Evolutionary conservation across 2,329 filamentous ascomycete species (phyloP).

Genomic region (Teratosphaeriaceae sp.): DNA sequence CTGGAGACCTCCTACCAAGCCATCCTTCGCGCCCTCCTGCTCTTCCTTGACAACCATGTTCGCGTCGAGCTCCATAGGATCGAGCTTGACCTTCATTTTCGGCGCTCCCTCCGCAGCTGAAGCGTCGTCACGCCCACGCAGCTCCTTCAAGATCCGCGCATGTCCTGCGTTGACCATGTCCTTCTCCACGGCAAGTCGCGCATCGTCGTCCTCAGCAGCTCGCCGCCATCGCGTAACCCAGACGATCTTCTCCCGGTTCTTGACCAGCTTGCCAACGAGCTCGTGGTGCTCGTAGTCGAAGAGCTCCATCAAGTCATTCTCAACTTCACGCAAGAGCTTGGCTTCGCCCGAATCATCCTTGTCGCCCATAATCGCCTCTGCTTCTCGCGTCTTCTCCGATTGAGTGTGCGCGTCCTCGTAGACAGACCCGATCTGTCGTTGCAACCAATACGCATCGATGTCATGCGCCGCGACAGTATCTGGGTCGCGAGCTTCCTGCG

Average conservation of each 20-base stretch:
- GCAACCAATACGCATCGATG: constrained; percentile 96
- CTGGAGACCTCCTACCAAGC: constrained; percentile 73
- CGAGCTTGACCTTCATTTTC: constrained; percentile 71
- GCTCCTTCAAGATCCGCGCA: constrained; percentile 78
- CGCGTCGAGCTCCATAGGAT: constrained; percentile 70
- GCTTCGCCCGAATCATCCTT: constrained; percentile 67
- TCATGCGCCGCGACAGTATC: constrained; percentile 72
- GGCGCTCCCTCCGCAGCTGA: constrained; percentile 51
- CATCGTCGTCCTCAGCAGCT: constrained; percentile 68
- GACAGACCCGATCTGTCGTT: constrained; percentile 79
- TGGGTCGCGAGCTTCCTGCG: constrained; percentile 41
- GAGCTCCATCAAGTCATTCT: constrained; percentile 96
- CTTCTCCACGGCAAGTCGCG: constrained; percentile 70
- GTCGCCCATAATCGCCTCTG: constrained; percentile 74
- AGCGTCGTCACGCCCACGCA: constrained; percentile 63
- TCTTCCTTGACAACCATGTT: constrained; percentile 40
- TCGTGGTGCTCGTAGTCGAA: constrained; percentile 97
- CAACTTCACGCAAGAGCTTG: constrained; percentile 82
- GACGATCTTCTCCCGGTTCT: constrained; percentile 87
- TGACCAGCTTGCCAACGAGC: constrained; percentile 81
- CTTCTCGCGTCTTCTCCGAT: constrained; percentile 83
- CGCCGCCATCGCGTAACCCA: constrained; percentile 88
- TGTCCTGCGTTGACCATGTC: constrained; percentile 89
- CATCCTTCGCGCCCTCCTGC: constrained; percentile 57
- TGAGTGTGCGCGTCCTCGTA: constrained; percentile 91